Evolutionary conservation across 495 filamentous ascomycete species (phyloP), one percentile per base, ranked within the genome.

Genomic region (Hamigera avellanea): DNA sequence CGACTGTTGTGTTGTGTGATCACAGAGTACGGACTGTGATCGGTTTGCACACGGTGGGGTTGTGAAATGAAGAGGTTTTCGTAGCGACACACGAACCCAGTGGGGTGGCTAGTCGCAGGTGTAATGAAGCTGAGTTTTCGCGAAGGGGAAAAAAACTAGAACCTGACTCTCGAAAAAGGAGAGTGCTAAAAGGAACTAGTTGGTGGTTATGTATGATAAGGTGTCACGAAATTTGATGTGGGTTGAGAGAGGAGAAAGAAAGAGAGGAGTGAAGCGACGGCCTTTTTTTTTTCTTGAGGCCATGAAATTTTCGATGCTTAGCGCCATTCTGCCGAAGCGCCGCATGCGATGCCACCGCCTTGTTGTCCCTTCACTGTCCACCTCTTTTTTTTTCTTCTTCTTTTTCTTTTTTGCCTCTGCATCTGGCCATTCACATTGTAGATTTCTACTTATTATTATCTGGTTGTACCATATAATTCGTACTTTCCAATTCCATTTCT

Each of bases 21-120:
- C 80, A 76, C 80, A 82, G 78, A 72, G 77, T 49, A 67, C 58
- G 75, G 68, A 55, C 63, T 67, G 70, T 69, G 74, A 76, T 63
- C 68, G 54, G 50, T 47, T n/a, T 18, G 12, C 39, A 48, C 44
- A 48, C 42, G 49, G 64, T 61, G 62, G 64, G 66, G 64, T 59
- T 56, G 49, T 40, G 40, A 38, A 35, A 48, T 45, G 45, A 40
- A 40, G 38, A 48, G 39, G 37, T 16, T 46, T 48, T 54, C 10
- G 5, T 49, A 60, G 56, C 57, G 57, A 64, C 45, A 44, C 42
- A 54, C 53, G 49, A 50, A 41, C 47, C 49, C 46, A 38, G 49
- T 45, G 50, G 52, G 47, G 48, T 38, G 42, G 46, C 19, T 52
- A 28, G 29, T 34, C 21, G 29, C 16, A 33, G 26, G 28, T 23